Percentiles rank a stretch among this genome's conserved stretches.
Conservation (phyloP, 2,329 filamentous ascomycete species). For the Plectosphaerella cucumerina region DNA sequence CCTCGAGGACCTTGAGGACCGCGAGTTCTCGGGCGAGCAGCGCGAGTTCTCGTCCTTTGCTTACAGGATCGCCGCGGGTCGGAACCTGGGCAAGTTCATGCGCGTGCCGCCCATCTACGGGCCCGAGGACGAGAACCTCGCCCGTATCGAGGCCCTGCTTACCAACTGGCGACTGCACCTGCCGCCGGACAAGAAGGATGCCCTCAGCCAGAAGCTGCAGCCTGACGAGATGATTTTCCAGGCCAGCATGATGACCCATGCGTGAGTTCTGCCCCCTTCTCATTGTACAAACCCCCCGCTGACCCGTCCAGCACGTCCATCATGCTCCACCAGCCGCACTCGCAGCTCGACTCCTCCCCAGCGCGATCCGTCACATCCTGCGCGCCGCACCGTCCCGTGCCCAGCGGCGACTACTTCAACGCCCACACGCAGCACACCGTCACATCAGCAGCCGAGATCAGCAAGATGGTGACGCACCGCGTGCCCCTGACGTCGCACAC, state of each 20-base stretch:
- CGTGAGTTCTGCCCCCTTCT: slow-evolving; percentile 41
- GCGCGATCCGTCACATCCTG: slow-evolving; percentile 60
- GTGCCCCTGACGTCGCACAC: slow-evolving; percentile 69
- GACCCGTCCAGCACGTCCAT: slow-evolving; percentile 51
- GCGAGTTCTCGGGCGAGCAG: slow-evolving; percentile 67
- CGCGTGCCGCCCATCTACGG: slow-evolving; percentile 46
- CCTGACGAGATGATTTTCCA: slow-evolving; percentile 92
- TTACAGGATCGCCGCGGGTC: slow-evolving; percentile 77
- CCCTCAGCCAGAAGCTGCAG: slow-evolving; percentile 64
- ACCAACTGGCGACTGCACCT: slow-evolving; percentile 78
- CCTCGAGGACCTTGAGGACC: slow-evolving; percentile 71
- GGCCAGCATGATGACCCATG: slow-evolving; percentile 72
- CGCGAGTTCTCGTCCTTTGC: slow-evolving; percentile 77
- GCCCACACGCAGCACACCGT: slow-evolving; percentile 77
- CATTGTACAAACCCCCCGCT: too few relatives aligned
- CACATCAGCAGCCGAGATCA: slow-evolving; percentile 72
- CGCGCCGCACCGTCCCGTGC: slow-evolving; percentile 52
- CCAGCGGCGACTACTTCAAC: slow-evolving; percentile 49
- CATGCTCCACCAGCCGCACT: slow-evolving; percentile 75
- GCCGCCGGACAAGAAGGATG: slow-evolving; percentile 65
- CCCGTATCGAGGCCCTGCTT: slow-evolving; percentile 46
- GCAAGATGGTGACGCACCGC: slow-evolving; percentile 69
- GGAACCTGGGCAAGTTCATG: slow-evolving; percentile 76
- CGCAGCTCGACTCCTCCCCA: slow-evolving; percentile 64
- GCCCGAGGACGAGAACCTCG: slow-evolving; percentile 48